phyloP scores from a whole-genome alignment of 192 early-diverging fungal species.

The Fimicolochytrium jonesii region DNA sequence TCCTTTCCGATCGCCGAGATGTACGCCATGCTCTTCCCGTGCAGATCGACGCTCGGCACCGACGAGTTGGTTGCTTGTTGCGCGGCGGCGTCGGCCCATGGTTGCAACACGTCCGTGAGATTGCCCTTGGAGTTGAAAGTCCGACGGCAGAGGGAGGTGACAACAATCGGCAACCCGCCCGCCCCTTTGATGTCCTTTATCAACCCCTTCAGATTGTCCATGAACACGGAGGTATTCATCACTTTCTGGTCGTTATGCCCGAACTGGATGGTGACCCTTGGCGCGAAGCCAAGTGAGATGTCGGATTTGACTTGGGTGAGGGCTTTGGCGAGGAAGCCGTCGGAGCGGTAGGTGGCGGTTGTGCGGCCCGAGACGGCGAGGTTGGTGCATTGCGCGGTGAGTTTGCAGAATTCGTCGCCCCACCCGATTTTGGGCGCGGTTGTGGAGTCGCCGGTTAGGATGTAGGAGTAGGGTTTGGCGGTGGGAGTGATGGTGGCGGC shows the following conservation, averaged over 20 bases:
- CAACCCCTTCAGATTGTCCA: neutral
- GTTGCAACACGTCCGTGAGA: neutral
- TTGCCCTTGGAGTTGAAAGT: neutral
- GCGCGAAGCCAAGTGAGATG: neutral
- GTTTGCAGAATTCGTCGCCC: neutral
- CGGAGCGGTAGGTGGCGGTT: neutral
- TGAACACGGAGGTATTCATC: neutral
- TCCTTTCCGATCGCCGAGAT: neutral
- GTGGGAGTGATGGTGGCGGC: no score
- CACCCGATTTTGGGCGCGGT: neutral
- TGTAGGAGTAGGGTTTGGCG: no score
- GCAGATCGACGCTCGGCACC: neutral
- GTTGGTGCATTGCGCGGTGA: neutral
- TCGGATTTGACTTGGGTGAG: neutral
- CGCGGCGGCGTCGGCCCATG: neutral
- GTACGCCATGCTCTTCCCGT: neutral
- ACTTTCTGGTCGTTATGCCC: constrained; percentile 8
- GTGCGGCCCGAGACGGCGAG: neutral
- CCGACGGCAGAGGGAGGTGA: neutral
- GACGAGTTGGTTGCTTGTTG: neutral
- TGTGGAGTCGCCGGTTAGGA: neutral
- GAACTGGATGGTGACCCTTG: neutral
- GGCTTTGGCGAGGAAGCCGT: neutral
- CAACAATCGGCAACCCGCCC: neutral
- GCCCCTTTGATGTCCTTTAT: neutral